These are phyloP conservation scores for Blastobotrys arbuscula DNA, from an alignment of 1,139 yeast species.

Conservation along the genomic window DNA sequence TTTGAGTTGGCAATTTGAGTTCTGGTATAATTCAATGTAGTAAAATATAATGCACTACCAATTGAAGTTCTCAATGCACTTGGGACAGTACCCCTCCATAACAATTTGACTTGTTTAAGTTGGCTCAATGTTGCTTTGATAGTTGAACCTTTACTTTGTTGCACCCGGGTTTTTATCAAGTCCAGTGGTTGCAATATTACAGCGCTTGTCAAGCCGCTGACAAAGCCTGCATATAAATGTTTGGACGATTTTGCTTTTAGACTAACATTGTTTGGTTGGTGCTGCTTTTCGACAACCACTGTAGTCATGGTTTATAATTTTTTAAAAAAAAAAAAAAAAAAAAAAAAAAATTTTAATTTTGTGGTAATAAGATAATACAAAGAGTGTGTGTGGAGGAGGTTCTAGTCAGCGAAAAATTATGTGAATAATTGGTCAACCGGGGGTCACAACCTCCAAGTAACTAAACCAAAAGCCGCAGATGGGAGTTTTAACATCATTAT, in stretches of 20 bases:
- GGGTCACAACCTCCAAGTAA: too few species aligned
- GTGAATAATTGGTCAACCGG: too few species aligned
- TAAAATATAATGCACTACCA: conserved; percentile 83
- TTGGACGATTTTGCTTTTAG: not conserved
- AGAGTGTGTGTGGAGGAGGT: too few species aligned
- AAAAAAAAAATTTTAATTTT: too few species aligned
- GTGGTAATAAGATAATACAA: too few species aligned
- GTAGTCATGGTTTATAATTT: not conserved
- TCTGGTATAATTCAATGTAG: conserved; percentile 62
- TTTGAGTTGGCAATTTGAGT: conserved; percentile 28
- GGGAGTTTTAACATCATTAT: too few species aligned
- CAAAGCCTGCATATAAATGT: conserved; percentile 77
- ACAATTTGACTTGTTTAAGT: conserved; percentile 40
- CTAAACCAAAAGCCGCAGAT: too few species aligned
- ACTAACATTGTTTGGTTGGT: not conserved
- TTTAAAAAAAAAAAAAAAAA: too few species aligned
- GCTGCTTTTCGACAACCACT: not conserved
- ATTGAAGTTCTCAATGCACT: conserved; percentile 84
- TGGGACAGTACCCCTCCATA: conserved; percentile 94
- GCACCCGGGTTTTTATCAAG: conserved; percentile 80
- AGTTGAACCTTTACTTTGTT: conserved; percentile 53
- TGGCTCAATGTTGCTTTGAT: conserved; percentile 34
- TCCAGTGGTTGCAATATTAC: conserved; percentile 85
- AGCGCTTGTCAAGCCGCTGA: conserved; percentile 83
- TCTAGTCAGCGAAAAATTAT: too few species aligned